phyloP scores from a whole-genome alignment of 192 early-diverging fungal genomes.

The Lobosporangium transversale region DNA sequence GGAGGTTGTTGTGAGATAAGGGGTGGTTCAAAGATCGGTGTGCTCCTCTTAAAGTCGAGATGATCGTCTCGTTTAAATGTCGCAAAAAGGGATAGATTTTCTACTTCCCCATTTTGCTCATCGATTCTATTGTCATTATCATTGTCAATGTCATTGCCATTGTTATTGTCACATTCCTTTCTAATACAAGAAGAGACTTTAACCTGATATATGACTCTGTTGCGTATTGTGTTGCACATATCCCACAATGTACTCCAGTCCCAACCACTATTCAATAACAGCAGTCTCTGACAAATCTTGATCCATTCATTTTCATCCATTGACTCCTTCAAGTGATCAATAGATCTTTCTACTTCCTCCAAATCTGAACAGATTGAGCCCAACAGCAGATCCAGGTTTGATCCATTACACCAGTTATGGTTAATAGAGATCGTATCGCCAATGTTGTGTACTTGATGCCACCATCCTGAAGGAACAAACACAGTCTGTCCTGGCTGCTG shows the following conservation, averaged over 20 bases:
- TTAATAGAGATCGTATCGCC: conserved; percentile 81
- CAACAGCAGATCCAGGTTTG: conserved; percentile 60
- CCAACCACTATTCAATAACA: conserved; percentile 64
- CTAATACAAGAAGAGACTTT: no score
- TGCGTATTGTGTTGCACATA: conserved; percentile 33
- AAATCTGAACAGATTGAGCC: conserved; percentile 60
- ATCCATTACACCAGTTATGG: conserved; percentile 80
- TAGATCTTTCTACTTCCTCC: conserved; percentile 57
- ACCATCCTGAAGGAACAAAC: conserved; percentile 81
- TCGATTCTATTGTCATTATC: background rate
- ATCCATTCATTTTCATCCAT: conserved; percentile 57
- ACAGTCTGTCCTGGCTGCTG: conserved; percentile 73
- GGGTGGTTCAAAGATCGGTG: conserved; percentile 32
- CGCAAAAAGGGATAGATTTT: no score
- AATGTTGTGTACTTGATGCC: conserved; percentile 77
- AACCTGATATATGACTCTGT: conserved; percentile 13
- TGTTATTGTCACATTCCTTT: no score
- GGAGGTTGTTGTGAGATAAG: conserved; percentile 33
- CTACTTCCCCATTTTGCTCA: conserved; percentile 2
- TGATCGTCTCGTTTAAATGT: no score
- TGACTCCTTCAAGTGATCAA: conserved; percentile 63
- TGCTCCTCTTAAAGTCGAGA: conserved; percentile 4
- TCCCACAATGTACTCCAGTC: conserved; percentile 58
- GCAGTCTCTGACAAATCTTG: conserved; percentile 56
- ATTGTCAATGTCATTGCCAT: background rate